Conservation (phyloP, 1,284 basidiomycete genomes). For the Sporisorium sorghi region DNA sequence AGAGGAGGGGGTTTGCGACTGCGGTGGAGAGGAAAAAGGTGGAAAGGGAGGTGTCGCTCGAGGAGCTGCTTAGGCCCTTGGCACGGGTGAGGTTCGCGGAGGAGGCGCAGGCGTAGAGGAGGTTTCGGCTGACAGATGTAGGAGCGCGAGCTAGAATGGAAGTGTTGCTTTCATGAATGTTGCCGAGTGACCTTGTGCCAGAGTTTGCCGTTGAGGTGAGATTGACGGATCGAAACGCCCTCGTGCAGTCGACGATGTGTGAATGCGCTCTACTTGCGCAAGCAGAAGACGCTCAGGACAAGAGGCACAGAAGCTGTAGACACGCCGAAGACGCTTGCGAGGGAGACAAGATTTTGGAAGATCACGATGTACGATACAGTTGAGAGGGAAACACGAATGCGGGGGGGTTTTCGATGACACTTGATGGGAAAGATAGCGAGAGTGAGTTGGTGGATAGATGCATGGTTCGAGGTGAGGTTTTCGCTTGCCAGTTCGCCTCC, state of each 20-base stretch:
- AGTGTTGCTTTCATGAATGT: no score
- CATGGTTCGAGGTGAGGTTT: background rate
- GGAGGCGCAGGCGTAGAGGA: background rate
- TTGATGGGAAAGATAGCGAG: background rate
- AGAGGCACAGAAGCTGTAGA: background rate
- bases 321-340: no score
- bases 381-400: background rate
- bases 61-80: slow-evolving; percentile 41
- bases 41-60: slow-evolving; percentile 1
- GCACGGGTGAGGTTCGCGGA: slow-evolving; percentile 32
- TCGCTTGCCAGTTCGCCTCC: no score
- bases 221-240: no score
- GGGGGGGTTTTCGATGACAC: background rate
- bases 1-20: slow-evolving; percentile 70
- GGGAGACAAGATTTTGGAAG: background rate
- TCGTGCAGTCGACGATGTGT: no score
- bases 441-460: background rate
- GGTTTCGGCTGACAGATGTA: background rate
- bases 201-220: background rate
- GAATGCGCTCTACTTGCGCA: background rate
- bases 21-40: no score
- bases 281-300: background rate
- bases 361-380: slow-evolving; percentile 4
- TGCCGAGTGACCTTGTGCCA: background rate
- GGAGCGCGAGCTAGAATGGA: no score